Base-by-base conservation (phyloP, 176 grass and related monocot species). In the Ensete ventricosum region DNA sequence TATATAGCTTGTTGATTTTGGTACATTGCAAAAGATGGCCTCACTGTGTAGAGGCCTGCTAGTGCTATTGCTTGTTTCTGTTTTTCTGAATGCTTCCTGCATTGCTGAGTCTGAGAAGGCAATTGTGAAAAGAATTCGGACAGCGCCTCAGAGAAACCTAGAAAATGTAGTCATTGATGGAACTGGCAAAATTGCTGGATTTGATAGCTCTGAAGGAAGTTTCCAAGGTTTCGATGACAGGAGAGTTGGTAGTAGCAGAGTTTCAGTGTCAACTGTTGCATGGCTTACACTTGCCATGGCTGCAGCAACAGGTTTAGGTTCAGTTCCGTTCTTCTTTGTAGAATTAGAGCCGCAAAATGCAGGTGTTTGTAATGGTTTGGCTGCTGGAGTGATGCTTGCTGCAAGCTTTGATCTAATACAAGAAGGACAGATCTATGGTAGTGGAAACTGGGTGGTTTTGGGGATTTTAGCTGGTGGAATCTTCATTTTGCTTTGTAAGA, bases 401-500 rank as follows among this genome's bases (percentile, higher is more conserved):
- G 95, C 95, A 3, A 98, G 95, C 80, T 98, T 98, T 24, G 95
- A 98, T 74, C 84, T 98, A 12, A 82, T 98, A 63, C 88, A 91
- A 77, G 95, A 98, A 79, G 95, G 95, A 51, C 95, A 93, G 75
- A 62, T 74, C 48, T 86, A 93, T 76, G 95, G 95, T 25, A 85
- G 84, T 68, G 95, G 95, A 57, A 87, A 76, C 64, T 98, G 90
- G 95, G 95, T 98, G 66, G 90, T 98, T 67, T 72, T 98, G 1
- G 95, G 90, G 50, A 85, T 98, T 82, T 82, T 98, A 63, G 52
- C 85, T 0, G 94, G 94, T 64, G 94, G 90, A 12, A 53, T 98
- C 67, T 98, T 98, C 69, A 98, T 98, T 80, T 98, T 77, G 88
- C 90, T 98, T 71, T 98, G 94, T 84, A 98, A 98, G 84, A 93